Percentiles rank a stretch among this genome's conserved stretches.
Evolutionary conservation across 441 rosid genomes (phyloP).

Genomic region (Bocquillonia castaneifolia): DNA sequence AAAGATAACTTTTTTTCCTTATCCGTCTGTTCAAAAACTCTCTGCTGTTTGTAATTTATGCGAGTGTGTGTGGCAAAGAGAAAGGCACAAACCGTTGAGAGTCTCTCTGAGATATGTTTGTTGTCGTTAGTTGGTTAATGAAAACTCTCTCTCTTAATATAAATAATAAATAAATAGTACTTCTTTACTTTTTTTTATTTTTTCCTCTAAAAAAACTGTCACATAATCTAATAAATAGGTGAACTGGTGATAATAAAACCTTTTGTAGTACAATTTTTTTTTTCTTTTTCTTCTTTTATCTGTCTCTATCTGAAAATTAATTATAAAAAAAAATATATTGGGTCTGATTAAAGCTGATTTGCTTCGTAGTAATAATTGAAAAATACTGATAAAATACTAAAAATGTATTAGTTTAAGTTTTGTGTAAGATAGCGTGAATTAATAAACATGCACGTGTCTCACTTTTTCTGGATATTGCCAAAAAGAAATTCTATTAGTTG

Average conservation of each 20-base stretch:
- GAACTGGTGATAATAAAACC: constrained; percentile 15
- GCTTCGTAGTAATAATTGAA: background rate
- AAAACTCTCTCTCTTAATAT: background rate
- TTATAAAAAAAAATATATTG: background rate
- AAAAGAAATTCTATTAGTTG: background rate
- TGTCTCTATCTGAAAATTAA: too few species aligned
- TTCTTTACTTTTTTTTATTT: background rate
- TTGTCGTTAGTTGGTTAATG: constrained; percentile 17
- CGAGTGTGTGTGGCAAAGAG: constrained; percentile 18
- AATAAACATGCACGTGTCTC: constrained; percentile 18
- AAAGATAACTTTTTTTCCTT: background rate
- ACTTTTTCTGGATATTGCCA: background rate
- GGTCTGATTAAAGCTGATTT: background rate
- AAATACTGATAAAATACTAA: background rate
- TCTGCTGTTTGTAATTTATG: constrained; percentile 5
- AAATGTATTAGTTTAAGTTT: background rate
- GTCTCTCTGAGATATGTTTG: constrained; percentile 20
- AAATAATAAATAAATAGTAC: background rate
- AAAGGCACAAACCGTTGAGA: constrained; percentile 33
- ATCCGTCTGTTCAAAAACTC: background rate
- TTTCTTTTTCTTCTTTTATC: too few species aligned
- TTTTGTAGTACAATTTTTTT: background rate
- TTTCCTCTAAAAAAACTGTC: constrained; percentile 12
- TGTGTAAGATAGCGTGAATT: background rate
- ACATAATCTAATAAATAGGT: constrained; percentile 5